Evolutionary conservation across 306 rosid genomes (phyloP).

Genomic region (Spatholobus suberectus): DNA sequence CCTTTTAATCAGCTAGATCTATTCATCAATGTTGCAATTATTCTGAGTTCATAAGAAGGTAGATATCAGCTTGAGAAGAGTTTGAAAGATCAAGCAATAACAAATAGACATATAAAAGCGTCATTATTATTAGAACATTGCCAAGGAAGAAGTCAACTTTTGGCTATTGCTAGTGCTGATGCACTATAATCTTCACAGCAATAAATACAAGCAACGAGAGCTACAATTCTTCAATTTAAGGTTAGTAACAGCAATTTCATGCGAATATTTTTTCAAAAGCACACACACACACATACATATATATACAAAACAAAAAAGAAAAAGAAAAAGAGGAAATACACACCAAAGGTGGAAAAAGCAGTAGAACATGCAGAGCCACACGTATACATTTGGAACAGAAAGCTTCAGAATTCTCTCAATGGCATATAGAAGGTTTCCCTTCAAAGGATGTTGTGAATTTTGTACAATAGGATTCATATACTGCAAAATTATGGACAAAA

Average conservation of each 20-base stretch:
- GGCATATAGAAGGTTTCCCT: conserved; percentile 86
- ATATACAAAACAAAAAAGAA: neutral
- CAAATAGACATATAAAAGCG: neutral
- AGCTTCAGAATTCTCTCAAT: conserved; percentile 94
- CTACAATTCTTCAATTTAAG: conserved; percentile 21
- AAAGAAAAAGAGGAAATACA: conserved; percentile 33
- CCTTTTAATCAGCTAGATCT: conserved; percentile 1
- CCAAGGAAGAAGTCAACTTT: conserved; percentile 5
- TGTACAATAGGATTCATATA: conserved; percentile 92
- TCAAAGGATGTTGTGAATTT: conserved; percentile 95
- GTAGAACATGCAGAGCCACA: conserved; percentile 99
- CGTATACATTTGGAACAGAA: conserved; percentile 93
- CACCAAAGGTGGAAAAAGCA: conserved; percentile 97
- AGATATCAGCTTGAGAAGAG: conserved; percentile 16
- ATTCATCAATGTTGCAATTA: conserved; percentile 9
- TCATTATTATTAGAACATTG: neutral
- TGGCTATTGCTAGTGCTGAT: neutral
- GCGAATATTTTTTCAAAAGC: neutral
- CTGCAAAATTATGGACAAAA: conserved; percentile 58
- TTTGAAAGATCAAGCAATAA: conserved; percentile 27
- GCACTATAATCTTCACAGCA: conserved; percentile 10
- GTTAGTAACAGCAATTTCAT: conserved; percentile 3
- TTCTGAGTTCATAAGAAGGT: neutral
- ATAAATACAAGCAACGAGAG: neutral
- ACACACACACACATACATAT: neutral